These are phyloP conservation scores for Blastocystis sp. DNA, from an alignment of 352 stramenopile species.

Conservation along the genomic window DNA sequence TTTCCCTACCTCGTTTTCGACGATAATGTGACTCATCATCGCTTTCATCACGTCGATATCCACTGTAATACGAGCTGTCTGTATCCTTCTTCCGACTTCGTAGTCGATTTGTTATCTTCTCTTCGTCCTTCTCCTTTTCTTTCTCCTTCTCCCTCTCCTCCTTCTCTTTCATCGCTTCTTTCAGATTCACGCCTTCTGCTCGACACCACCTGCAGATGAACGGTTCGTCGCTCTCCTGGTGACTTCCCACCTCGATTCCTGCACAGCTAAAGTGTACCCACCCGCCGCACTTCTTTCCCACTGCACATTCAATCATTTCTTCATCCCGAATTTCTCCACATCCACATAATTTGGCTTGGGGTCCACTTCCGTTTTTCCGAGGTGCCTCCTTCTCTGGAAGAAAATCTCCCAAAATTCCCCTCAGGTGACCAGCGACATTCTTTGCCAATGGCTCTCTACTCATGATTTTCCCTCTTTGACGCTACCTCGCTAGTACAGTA, in stretches of 20 bases:
- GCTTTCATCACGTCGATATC: not conserved
- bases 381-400: not conserved
- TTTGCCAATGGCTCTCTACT: conserved; percentile 31
- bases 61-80: not conserved
- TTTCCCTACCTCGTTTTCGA: conserved; percentile 16
- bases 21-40: not conserved
- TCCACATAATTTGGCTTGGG: not conserved
- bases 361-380: not conserved
- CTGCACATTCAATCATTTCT: conserved; percentile 54
- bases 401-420: conserved; percentile 33
- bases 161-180: not conserved
- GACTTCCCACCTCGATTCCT: conserved; percentile 19
- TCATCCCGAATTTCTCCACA: conserved; percentile 36
- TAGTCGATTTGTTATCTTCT: not conserved
- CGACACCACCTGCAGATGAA: conserved; percentile 61
- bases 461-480: not conserved
- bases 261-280: conserved; percentile 60
- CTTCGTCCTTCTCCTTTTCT: not conserved
- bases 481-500: not conserved
- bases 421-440: conserved; percentile 28
- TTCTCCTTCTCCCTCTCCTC: not conserved
- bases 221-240: conserved; percentile 18
- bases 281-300: conserved; percentile 35
- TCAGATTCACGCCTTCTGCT: conserved; percentile 11
- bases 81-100: not conserved